These are phyloP conservation scores for Carallia brachiata DNA, from an alignment of 345 rosid genomes.

Conservation along the genomic window DNA sequence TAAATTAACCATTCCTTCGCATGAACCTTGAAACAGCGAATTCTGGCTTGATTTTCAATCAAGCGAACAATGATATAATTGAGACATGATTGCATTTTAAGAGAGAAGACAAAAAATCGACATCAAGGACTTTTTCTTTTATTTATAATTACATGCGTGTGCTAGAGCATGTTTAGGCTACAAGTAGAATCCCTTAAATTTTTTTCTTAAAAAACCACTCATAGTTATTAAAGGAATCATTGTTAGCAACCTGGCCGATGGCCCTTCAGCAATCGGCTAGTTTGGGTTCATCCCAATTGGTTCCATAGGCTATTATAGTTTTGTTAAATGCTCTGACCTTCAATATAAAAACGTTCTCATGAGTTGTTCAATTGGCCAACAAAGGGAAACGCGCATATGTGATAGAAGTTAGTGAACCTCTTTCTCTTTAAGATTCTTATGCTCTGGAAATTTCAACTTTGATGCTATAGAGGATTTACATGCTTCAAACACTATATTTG, in stretches of 20 bases:
- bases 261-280: background rate
- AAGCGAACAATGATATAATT: background rate
- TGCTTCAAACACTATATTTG: background rate
- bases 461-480: background rate
- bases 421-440: conserved; percentile 6
- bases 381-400: background rate
- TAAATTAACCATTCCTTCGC: too few species aligned
- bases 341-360: background rate
- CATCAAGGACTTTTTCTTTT: conserved; percentile 5
- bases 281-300: conserved; percentile 21
- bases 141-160: background rate
- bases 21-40: conserved; percentile 9
- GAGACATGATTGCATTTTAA: background rate
- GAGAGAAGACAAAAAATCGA: conserved; percentile 10
- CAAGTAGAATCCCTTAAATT: background rate
- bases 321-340: conserved; percentile 4
- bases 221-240: conserved; percentile 10
- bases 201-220: too few species aligned
- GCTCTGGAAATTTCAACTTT: background rate
- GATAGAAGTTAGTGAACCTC: conserved; percentile 1
- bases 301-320: conserved; percentile 19
- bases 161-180: background rate
- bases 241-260: conserved; percentile 33
- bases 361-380: background rate
- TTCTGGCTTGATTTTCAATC: conserved; percentile 6